These are phyloP conservation scores for Rhodotorula graminis DNA, from an alignment of 768 basidiomycete genomes.

Conservation along the genomic window DNA sequence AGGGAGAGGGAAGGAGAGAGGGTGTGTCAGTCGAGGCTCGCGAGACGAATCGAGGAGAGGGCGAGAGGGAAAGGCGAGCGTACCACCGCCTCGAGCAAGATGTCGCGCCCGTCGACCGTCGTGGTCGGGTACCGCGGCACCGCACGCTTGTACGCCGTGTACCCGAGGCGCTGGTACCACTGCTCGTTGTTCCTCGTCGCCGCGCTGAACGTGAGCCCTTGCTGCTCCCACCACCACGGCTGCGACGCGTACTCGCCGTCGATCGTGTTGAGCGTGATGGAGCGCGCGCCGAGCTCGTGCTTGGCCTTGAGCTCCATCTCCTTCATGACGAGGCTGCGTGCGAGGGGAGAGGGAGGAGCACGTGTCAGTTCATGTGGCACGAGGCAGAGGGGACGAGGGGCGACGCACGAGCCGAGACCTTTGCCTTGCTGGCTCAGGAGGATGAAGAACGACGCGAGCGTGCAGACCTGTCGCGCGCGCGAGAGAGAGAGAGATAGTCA, in stretches of 20 bases:
- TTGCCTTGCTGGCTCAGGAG: conserved; percentile 18
- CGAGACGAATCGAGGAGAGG: too few relatives aligned
- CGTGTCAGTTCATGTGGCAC: too few relatives aligned
- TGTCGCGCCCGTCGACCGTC: neutral
- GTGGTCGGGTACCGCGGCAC: conserved; percentile 14
- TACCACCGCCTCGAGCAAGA: conserved; percentile 17
- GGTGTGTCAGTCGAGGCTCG: too few relatives aligned
- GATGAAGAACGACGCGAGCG: conserved; percentile 28
- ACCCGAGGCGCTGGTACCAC: conserved; percentile 27
- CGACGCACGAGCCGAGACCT: conserved; percentile 19
- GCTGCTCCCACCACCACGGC: conserved; percentile 2
- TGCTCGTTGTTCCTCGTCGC: conserved; percentile 7
- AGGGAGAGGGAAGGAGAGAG: neutral
- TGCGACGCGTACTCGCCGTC: neutral
- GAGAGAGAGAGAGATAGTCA: too few relatives aligned
- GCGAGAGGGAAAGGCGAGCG: neutral
- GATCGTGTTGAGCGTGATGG: conserved; percentile 29
- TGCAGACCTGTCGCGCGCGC: neutral
- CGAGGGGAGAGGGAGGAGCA: too few relatives aligned
- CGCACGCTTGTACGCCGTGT: conserved; percentile 12
- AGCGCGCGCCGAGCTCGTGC: neutral
- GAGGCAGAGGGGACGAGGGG: too few relatives aligned
- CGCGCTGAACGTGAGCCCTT: neutral
- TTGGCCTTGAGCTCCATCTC: conserved; percentile 17
- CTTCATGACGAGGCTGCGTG: conserved; percentile 22